phyloP scores from a whole-genome alignment of 495 filamentous ascomycete genomes.

The Barbatosphaeria neglecta region DNA sequence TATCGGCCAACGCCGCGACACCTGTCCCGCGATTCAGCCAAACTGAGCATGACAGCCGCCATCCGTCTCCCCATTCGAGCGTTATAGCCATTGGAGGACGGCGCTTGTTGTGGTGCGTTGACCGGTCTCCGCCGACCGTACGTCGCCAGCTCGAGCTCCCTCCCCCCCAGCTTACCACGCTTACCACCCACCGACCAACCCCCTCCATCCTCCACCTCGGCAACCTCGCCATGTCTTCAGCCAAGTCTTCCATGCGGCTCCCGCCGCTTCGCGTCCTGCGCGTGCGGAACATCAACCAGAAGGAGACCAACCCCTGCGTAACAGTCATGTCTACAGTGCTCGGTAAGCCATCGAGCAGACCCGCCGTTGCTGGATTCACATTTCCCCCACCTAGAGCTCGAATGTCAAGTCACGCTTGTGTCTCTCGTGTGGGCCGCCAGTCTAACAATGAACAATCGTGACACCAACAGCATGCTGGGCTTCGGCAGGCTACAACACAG shows the following conservation, averaged over 20 bases:
- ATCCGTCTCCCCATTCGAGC: too few relatives aligned
- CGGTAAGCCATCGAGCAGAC: constrained; percentile 44
- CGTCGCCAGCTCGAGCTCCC: too few relatives aligned
- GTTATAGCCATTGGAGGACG: too few relatives aligned
- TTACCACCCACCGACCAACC: neutral
- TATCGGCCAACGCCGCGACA: too few relatives aligned
- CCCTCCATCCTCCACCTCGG: too few relatives aligned
- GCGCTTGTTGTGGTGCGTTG: too few relatives aligned
- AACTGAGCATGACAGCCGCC: too few relatives aligned
- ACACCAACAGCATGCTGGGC: constrained; percentile 76
- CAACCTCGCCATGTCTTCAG: constrained; percentile 11
- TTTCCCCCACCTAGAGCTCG: neutral
- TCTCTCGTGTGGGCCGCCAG: too few relatives aligned
- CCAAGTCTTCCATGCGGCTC: constrained; percentile 56
- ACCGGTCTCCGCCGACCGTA: too few relatives aligned
- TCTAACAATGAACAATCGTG: too few relatives aligned
- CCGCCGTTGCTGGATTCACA: neutral
- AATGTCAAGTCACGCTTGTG: too few relatives aligned
- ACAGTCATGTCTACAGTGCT: constrained; percentile 82
- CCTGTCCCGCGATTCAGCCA: too few relatives aligned
- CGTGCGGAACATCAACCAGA: constrained; percentile 68
- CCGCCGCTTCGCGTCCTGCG: constrained; percentile 78
- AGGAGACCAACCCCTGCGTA: constrained; percentile 67
- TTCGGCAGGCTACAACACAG: constrained; percentile 60
- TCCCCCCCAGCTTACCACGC: neutral